These are phyloP conservation scores for Pilaira anomala DNA, from an alignment of 192 early-diverging fungal genomes.

Conservation along the genomic window DNA sequence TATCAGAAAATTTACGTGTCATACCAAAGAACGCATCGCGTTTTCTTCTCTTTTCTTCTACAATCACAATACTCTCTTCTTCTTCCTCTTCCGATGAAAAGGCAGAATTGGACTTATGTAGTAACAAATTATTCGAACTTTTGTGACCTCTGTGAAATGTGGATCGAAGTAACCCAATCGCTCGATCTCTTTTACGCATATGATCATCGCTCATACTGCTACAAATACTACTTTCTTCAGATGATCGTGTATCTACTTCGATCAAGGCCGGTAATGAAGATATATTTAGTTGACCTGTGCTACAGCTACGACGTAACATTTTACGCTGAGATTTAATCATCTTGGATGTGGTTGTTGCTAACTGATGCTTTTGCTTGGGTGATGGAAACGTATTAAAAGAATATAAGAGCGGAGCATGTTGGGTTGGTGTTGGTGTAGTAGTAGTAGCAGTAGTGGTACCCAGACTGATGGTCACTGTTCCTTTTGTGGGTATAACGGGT, in stretches of 20 bases:
- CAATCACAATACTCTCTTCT: not conserved
- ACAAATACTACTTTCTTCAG: not conserved
- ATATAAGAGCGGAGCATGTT: not conserved
- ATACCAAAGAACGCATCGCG: constrained; percentile 13
- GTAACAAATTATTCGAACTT: not conserved
- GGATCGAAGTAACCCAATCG: constrained; percentile 8
- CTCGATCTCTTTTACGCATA: constrained; percentile 4
- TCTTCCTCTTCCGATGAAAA: not conserved
- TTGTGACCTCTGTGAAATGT: not conserved
- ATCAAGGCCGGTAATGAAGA: constrained; percentile 3
- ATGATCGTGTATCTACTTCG: not conserved
- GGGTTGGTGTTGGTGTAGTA: not conserved
- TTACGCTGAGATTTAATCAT: constrained; percentile 1
- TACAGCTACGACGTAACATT: not conserved
- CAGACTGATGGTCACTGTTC: not conserved
- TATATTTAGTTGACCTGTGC: not conserved
- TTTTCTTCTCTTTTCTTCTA: constrained; percentile 11
- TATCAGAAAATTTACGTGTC: constrained; percentile 2
- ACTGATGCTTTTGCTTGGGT: not conserved
- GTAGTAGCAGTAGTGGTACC: not conserved
- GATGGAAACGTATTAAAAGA: not conserved
- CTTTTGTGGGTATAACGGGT: too few species aligned
- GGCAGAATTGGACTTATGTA: not conserved
- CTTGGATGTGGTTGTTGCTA: not conserved
- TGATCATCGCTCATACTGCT: not conserved